Base-by-base conservation (phyloP, 495 filamentous ascomycete species). In the Elasticomyces elasticus region DNA sequence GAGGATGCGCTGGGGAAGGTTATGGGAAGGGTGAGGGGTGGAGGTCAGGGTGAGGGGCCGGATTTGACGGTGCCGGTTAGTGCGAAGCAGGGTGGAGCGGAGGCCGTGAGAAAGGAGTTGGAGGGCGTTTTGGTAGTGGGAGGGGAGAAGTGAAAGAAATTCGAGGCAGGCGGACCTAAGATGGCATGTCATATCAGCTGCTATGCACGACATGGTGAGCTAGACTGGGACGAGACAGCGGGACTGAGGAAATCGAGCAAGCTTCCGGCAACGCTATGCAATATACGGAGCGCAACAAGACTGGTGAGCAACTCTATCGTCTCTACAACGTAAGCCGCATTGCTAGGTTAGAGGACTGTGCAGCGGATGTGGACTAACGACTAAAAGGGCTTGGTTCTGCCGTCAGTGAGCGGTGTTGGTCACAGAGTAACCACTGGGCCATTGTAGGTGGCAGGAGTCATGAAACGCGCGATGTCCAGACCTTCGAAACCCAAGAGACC, bases 61-160 rank as follows among this genome's bases (percentile, higher is more conserved):
- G 38, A 61, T 19, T 42, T 61, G 40, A 35, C 13, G 6, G 30
- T 61, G 2, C 54, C 54, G 33, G 5, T 38, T 23, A 44, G 12
- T 2, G 58, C 54, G 41, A 48, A 61, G 54, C 7, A 49, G 22
- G 58, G 40, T 15, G 53, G 58, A 0, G 53, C 45, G 42, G 58
- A 57, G 22, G 54, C 50, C 2, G 53, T 61, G 37, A 57, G 43
- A 47, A 61, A 40, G 50, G 58, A 61, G 54, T 49, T 61, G 49
- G 43, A 23, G 42, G 20, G 20, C 26, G 45, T 61, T 13, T 55
- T 43, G n/a, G 37, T 40, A 22, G 35, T 54, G 53, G 45, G n/a
- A n/a, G n/a, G 20, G 3, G 48, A 40, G 11, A 51, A 40, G 25
- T 51, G 30, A 51, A 27, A 12, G 25, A 25, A 12, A 5, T 12